A percentile compares a stretch with the other conserved stretches of the same genome.
Evolutionary conservation across 805 yeast species (phyloP).

Genomic region (Hanseniaspora jakobsenii): DNA sequence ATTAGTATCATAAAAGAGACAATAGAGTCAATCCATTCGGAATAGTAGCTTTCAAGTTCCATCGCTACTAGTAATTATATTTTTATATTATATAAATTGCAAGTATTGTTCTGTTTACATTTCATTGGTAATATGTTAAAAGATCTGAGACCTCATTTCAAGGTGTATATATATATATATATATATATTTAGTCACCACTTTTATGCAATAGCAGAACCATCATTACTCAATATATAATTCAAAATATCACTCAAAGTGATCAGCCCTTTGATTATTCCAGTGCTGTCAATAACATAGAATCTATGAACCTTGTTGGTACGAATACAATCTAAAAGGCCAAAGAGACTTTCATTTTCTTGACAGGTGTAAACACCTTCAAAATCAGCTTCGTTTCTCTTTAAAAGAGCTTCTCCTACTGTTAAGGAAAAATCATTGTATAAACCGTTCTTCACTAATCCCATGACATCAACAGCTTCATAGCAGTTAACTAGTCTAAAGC

Average conservation of each 20-base stretch:
- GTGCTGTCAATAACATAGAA: constrained; percentile 81
- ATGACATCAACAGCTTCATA: constrained; percentile 94
- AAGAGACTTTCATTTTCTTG: constrained; percentile 74
- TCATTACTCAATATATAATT: constrained; percentile 48
- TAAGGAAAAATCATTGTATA: constrained; percentile 76
- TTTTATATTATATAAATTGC: background rate
- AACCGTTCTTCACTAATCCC: constrained; percentile 85
- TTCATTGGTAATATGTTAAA: too few relatives aligned
- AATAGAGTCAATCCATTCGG: too few relatives aligned
- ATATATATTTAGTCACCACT: background rate
- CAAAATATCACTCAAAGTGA: constrained; percentile 83
- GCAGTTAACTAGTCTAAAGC: constrained; percentile 56
- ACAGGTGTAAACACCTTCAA: constrained; percentile 96
- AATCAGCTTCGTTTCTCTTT: constrained; percentile 79
- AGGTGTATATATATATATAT: too few relatives aligned
- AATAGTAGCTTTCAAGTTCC: too few relatives aligned
- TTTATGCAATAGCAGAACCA: background rate
- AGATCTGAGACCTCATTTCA: too few relatives aligned
- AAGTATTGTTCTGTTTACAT: too few relatives aligned
- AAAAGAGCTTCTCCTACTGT: constrained; percentile 93
- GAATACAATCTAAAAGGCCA: constrained; percentile 82
- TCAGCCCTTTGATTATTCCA: constrained; percentile 67
- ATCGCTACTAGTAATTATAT: too few relatives aligned
- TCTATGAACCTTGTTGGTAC: constrained; percentile 83
- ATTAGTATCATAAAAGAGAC: too few relatives aligned